Conservation (phyloP, 169 alveolate species). For the Eimeria nieschulzi region DNA sequence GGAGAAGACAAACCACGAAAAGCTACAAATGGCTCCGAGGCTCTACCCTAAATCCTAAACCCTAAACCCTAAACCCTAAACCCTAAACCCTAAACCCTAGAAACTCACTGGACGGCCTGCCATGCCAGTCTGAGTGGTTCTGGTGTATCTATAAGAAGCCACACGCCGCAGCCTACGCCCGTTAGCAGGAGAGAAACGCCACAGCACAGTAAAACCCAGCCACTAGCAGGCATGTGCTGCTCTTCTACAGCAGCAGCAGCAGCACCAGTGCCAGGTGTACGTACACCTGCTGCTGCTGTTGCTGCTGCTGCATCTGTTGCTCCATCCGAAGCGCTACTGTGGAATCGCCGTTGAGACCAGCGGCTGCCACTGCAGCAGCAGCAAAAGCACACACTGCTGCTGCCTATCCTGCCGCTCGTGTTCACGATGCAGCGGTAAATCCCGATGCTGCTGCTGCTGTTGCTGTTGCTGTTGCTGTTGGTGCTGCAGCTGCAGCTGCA, state of each 20-base stretch:
- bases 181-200: neutral
- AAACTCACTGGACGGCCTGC: neutral
- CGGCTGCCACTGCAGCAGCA: neutral
- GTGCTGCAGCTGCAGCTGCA: neutral
- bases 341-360: neutral
- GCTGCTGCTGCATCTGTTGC: neutral
- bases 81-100: slow-evolving; percentile 3
- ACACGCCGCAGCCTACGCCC: slow-evolving; percentile 28
- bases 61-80: slow-evolving; percentile 2
- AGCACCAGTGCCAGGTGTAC: neutral
- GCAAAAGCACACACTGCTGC: neutral
- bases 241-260: neutral
- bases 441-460: neutral
- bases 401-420: neutral
- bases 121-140: slow-evolving; percentile 8
- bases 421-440: neutral
- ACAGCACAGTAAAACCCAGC: slow-evolving; percentile 21
- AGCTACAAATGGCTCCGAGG: neutral
- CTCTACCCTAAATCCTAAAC: neutral
- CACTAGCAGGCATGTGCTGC: neutral
- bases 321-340: neutral
- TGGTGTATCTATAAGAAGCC: neutral
- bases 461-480: neutral
- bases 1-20: neutral
- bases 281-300: neutral